Base-by-base conservation (phyloP, 768 basidiomycete genomes). In the Kwoniella shandongensis region DNA sequence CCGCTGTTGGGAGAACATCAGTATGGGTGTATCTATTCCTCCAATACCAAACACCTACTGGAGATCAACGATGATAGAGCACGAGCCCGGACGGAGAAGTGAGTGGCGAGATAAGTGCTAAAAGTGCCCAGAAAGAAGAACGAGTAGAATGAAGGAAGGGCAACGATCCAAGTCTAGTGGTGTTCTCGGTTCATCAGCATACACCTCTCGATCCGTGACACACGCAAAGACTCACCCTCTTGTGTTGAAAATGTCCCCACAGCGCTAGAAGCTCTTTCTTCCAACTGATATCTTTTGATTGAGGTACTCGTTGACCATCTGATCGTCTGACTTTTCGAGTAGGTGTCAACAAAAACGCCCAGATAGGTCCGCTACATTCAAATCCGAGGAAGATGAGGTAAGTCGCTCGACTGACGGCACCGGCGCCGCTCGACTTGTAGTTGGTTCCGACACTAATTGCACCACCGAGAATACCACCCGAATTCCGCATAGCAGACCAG, bases 1-100 rank as follows among this genome's bases (percentile, higher is more conserved):
- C 40, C 35, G 57, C 55, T 54, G 56, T 22, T 25, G 1, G 26
- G 23, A 13, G n/a, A n/a, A n/a, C n/a, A n/a, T n/a, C n/a, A n/a
- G n/a, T n/a, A n/a, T n/a, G n/a, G n/a, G 10, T 10, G 13, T 15
- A 3, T 2, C 27, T n/a, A 42, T 41, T n/a, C 17, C 7, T 22
- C 11, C 20, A n/a, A 11, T 18, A 18, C 29, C n/a, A 26, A 6
- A 8, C n/a, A 62, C 64, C 54, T 18, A 65, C 63, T 66, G 22
- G 60, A 55, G 53, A 74, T 57, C 36, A 74, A 48, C 2, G 69
- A 65, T 4, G 72, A 74, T 10, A 74, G 51, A 22, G 67, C 62
- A 23, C 66, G 53, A 2, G 62, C 49, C 44, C 67, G 49, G 23
- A 59, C 54, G 11, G 57, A 48, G 51, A 70, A 70, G 48, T 67